These are phyloP conservation scores for Yarrowia phangngaensis DNA, from an alignment of 805 yeast genomes.

Conservation along the genomic window DNA sequence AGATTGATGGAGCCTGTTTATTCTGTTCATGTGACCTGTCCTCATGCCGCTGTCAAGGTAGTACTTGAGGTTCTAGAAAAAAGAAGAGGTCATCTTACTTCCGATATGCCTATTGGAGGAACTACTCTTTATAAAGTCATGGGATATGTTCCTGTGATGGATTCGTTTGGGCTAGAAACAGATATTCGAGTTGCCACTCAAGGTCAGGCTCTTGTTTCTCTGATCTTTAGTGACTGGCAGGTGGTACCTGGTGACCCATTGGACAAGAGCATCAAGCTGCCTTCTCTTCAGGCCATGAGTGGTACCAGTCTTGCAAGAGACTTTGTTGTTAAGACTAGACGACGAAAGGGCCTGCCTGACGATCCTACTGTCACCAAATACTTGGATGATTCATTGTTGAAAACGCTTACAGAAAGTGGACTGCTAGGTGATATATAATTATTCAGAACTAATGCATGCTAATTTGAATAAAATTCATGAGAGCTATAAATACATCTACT, in stretches of 20 bases:
- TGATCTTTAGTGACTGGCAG: constrained; percentile 68
- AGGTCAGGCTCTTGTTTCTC: constrained; percentile 70
- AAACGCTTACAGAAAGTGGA: constrained; percentile 52
- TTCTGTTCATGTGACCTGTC: constrained; percentile 55
- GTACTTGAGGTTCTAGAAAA: constrained; percentile 50
- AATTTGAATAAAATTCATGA: background rate
- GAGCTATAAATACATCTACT: background rate
- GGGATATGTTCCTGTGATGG: constrained; percentile 81
- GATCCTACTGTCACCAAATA: constrained; percentile 66
- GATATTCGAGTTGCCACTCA: constrained; percentile 74
- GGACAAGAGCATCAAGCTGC: constrained; percentile 59
- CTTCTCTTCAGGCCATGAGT: constrained; percentile 73
- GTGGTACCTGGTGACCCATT: constrained; percentile 89
- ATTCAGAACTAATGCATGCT: background rate
- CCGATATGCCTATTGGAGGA: constrained; percentile 58
- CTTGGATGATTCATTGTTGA: constrained; percentile 58
- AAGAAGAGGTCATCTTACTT: constrained; percentile 65
- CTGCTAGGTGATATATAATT: constrained; percentile 34
- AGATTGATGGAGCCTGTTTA: constrained; percentile 78
- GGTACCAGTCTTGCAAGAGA: constrained; percentile 73
- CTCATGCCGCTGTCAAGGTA: constrained; percentile 47
- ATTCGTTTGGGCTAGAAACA: constrained; percentile 82
- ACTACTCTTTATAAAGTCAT: constrained; percentile 60
- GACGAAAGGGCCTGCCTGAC: constrained; percentile 76
- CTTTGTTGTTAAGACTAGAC: constrained; percentile 81